Percentiles rank a stretch among this genome's conserved stretches.
Evolutionary conservation across 805 yeast species (phyloP).

Genomic region (Wickerhamomyces subpelliculosus): DNA sequence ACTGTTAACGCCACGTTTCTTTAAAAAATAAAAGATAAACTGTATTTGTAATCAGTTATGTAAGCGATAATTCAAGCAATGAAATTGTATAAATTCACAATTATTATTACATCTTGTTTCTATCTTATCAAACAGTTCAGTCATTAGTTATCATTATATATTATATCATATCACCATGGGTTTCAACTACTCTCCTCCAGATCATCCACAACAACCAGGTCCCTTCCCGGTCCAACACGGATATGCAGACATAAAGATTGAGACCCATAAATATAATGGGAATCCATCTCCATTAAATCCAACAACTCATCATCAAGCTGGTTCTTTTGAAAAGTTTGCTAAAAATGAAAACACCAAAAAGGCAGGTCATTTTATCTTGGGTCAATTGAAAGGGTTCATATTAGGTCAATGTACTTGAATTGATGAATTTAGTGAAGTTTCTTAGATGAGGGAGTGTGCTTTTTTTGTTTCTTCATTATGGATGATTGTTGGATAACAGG

Average conservation of each 20-base stretch:
- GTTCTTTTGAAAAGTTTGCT: slow-evolving; percentile 12
- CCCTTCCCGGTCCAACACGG: slow-evolving; percentile 19
- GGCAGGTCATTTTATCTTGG: slow-evolving; percentile 16
- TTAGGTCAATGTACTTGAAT: background rate
- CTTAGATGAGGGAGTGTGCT: no score
- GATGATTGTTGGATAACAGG: no score
- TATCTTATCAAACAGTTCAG: no score
- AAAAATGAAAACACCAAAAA: slow-evolving; percentile 19
- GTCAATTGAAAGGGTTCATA: slow-evolving; percentile 1
- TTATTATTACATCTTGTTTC: no score
- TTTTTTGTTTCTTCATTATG: no score
- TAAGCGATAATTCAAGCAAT: no score
- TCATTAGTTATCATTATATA: no score
- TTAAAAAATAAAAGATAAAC: no score
- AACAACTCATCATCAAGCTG: slow-evolving; percentile 8
- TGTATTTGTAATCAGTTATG: no score
- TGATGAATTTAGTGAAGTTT: no score
- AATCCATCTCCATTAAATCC: slow-evolving; percentile 15
- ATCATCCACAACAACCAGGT: slow-evolving; percentile 16
- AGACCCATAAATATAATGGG: slow-evolving; percentile 11
- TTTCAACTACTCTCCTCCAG: slow-evolving; percentile 14
- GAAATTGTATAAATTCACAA: no score
- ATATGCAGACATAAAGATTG: slow-evolving; percentile 8
- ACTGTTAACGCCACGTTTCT: background rate
- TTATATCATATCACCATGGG: slow-evolving; percentile 4